Evolutionary conservation across 768 basidiomycete species (phyloP), one percentile per base, ranked within the genome.

Genomic region (Botryobasidium botryosum): DNA sequence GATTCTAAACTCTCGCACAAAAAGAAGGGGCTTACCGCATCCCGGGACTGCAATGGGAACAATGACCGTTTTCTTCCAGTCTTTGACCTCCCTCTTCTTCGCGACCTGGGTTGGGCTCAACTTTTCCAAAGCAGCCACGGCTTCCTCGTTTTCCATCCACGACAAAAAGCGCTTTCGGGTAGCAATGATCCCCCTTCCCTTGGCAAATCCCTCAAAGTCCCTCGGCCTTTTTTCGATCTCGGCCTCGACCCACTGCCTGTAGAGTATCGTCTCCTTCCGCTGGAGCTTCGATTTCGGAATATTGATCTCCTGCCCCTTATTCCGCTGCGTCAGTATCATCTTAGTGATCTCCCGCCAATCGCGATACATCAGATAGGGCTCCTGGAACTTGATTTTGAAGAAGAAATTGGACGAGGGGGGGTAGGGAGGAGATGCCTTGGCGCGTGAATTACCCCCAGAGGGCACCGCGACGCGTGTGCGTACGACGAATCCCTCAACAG

Each of bases 341-440:
- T 85, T 84, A 5, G 94, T 96, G 43, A 91, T 69, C 61, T 97
- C 92, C 45, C 92, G 72, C 88, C 90, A 97, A 57, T 91, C 85
- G 45, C 94, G 79, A 62, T 94, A 97, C 77, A 92, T 91, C 71
- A 96, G 77, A 59, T 99, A 99, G 2, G 92, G 92, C 56, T 97
- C 87, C 60, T 97, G 90, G 60, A 96, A 97, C 59, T 99, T 99
- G 64, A 97, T 71, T 58, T 99, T 99, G 77, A 94, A 97, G 71
- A 99, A 96, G 68, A 96, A 92, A 0, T 86, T 79, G 2, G 81
- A 75, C 25, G 80, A 85, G 1, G 77, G 61, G 0, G 68, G 59
- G 56, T 96, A 94, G 1, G 88, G 90, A 40, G 23, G 28, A 37
- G 35, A 31, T 28, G 42, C 26, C 18, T 31, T 23, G 20, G 39